These are phyloP conservation scores for Fusarium longipes DNA, from an alignment of 2,329 filamentous ascomycete species.

Conservation along the genomic window DNA sequence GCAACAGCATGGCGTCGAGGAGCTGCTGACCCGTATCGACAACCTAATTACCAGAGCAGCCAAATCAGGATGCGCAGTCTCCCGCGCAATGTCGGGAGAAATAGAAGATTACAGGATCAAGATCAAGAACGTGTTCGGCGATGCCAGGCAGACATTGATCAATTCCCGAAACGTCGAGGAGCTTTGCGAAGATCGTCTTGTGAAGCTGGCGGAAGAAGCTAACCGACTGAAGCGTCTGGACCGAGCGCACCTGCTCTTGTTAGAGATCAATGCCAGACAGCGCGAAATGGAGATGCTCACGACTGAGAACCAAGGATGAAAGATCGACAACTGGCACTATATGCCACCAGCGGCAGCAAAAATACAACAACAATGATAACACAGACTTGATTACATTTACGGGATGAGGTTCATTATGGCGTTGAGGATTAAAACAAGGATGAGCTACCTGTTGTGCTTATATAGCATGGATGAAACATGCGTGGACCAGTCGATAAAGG, in stretches of 20 bases:
- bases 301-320: background rate
- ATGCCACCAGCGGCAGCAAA: background rate
- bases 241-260: background rate
- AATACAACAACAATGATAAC: background rate
- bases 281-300: background rate
- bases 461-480: background rate
- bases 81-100: conserved; percentile 9
- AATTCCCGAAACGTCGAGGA: background rate
- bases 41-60: background rate
- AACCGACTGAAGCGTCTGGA: conserved; percentile 12
- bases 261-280: background rate
- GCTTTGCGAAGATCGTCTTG: background rate
- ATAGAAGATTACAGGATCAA: conserved; percentile 8
- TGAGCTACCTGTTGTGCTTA: background rate
- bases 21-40: background rate
- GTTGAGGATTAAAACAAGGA: conserved; percentile 1
- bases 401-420: background rate
- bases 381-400: background rate
- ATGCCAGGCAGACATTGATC: background rate
- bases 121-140: background rate
- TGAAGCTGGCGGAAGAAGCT: conserved; percentile 14
- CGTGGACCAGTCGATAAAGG: background rate
- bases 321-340: background rate
- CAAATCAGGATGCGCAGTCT: background rate
- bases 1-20: background rate